Percentiles rank a stretch among this genome's conserved stretches.
phyloP scores from a whole-genome alignment of 139 green algal species.

The Chlorella sorokiniana region DNA sequence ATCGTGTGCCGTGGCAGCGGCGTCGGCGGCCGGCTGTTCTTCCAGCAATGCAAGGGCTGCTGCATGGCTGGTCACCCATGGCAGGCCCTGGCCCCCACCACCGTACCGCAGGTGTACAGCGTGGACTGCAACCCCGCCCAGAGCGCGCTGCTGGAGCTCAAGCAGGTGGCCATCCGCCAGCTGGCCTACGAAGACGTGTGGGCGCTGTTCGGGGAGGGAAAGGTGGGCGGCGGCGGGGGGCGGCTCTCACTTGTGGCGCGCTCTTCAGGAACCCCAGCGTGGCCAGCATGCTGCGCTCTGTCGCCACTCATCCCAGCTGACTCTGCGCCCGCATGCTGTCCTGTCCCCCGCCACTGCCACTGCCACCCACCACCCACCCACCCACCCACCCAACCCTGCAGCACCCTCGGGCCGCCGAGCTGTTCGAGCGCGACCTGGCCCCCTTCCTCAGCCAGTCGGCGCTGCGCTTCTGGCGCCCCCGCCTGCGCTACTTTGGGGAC shows the following conservation, averaged over 20 bases:
- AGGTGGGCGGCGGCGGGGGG: neutral
- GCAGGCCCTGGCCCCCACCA: neutral
- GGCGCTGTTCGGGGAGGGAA: slow-evolving; percentile 84
- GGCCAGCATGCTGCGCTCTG: too few species aligned
- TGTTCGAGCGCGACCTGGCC: slow-evolving; percentile 90
- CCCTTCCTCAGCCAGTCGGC: slow-evolving; percentile 89
- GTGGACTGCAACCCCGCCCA: slow-evolving; percentile 99
- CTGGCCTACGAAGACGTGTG: slow-evolving; percentile 94
- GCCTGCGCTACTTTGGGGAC: slow-evolving; percentile 90
- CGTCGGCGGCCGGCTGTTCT: too few species aligned
- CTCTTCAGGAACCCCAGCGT: neutral
- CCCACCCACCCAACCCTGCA: neutral
- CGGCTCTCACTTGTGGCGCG: neutral
- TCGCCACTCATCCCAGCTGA: too few species aligned
- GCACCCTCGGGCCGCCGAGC: slow-evolving; percentile 76
- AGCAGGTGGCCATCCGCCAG: slow-evolving; percentile 80
- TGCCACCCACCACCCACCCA: neutral
- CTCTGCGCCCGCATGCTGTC: neutral
- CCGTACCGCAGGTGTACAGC: slow-evolving; percentile 71
- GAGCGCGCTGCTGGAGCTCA: slow-evolving; percentile 94
- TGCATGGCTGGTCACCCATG: neutral
- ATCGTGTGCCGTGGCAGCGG: too few species aligned
- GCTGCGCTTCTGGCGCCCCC: slow-evolving; percentile 87
- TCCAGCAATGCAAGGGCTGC: neutral
- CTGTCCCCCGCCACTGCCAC: neutral